These are phyloP conservation scores for Eutypa lata DNA, from an alignment of 2,329 filamentous ascomycete species.

Conservation along the genomic window DNA sequence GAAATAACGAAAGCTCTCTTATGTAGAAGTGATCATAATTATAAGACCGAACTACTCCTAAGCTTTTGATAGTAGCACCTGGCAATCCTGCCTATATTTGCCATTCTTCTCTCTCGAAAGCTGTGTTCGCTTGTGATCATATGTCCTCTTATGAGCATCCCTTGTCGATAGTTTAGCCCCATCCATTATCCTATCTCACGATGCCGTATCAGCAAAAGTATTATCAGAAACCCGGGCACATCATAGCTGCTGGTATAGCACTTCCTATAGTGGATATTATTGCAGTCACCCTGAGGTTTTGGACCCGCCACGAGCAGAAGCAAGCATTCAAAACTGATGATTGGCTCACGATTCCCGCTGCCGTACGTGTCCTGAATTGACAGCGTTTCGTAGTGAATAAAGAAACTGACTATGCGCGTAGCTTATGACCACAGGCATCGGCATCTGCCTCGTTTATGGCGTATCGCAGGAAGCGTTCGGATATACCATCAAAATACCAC, in stretches of 20 bases:
- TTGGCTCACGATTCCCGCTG: conserved; percentile 21
- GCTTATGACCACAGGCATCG: conserved; percentile 12
- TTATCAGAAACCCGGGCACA: conserved; percentile 6
- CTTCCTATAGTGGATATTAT: conserved; percentile 14
- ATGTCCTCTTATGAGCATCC: too few relatives aligned
- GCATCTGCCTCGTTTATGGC: conserved; percentile 8
- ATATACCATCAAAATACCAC: conserved; percentile 8
- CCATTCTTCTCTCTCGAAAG: too few relatives aligned
- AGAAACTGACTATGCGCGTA: conserved; percentile 1
- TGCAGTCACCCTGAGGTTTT: conserved; percentile 14
- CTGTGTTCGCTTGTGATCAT: too few relatives aligned
- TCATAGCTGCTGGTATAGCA: conserved; percentile 9
- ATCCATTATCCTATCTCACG: background rate
- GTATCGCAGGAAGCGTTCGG: conserved; percentile 10
- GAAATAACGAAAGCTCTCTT: too few relatives aligned
- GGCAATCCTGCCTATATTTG: too few relatives aligned
- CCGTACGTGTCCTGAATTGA: conserved; percentile 4
- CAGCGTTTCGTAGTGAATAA: background rate
- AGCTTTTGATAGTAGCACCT: too few relatives aligned
- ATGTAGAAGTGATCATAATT: too few relatives aligned
- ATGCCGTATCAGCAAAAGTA: background rate
- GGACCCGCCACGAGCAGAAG: conserved; percentile 10
- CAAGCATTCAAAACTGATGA: conserved; percentile 14
- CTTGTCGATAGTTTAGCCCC: too few relatives aligned
- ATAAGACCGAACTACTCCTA: too few relatives aligned